These are phyloP conservation scores for Aristolochia californica DNA, from an alignment of 164 flowering plant species.

Conservation along the genomic window DNA sequence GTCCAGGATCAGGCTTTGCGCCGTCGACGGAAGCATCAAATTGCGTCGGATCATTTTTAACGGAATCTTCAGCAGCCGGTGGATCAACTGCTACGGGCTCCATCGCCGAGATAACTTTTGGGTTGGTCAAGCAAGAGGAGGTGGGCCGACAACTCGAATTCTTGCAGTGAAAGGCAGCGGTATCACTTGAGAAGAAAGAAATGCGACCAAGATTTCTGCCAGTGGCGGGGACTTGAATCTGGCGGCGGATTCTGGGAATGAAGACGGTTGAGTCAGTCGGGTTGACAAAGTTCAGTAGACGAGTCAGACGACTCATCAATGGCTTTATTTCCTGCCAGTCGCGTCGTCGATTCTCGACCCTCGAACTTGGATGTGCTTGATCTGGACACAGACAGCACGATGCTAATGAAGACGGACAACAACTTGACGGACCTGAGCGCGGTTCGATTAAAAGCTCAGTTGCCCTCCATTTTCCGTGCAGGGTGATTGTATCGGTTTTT, in stretches of 20 bases:
- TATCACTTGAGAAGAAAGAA: background rate
- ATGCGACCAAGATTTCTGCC: background rate
- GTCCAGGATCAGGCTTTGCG: background rate
- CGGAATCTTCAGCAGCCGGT: conserved; percentile 13
- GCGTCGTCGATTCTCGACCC: no score
- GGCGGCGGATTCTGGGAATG: conserved; percentile 3
- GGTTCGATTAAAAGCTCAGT: no score
- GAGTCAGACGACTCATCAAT: conserved; percentile 14
- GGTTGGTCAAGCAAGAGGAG: background rate
- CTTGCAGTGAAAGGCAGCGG: background rate
- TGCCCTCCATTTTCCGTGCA: no score
- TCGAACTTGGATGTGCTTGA: no score
- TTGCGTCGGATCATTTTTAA: conserved; percentile 21
- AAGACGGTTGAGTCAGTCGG: conserved; percentile 14
- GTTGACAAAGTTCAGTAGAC: conserved; percentile 6
- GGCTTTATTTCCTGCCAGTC: background rate
- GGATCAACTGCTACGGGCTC: conserved; percentile 8
- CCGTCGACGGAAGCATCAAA: conserved; percentile 18
- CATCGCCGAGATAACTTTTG: conserved; percentile 14
- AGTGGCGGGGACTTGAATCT: conserved; percentile 1
- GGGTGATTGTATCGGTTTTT: no score
- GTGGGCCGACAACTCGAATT: background rate
- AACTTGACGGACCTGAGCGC: no score
- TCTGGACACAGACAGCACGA: no score
- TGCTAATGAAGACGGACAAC: no score